Evolutionary conservation across 768 basidiomycete species (phyloP), one percentile per base, ranked within the genome.

Genomic region (Rhodotorula kratochvilovae): DNA sequence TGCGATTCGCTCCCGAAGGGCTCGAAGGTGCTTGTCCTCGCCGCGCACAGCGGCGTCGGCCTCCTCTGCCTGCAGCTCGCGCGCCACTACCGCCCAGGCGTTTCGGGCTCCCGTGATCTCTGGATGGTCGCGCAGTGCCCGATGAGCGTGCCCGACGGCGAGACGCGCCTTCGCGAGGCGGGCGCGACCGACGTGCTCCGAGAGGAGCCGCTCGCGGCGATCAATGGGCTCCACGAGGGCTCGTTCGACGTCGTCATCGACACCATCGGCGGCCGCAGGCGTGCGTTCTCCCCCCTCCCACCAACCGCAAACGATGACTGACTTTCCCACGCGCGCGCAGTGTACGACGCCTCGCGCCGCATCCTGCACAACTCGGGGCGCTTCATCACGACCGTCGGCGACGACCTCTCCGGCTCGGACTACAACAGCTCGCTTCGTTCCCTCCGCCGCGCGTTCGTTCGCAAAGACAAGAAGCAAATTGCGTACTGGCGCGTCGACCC

Each of bases 231-330:
- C 35, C 74, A 76, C 61, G 79, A 79, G 60, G 73, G 74, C 8
- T 70, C 65, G 33, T 79, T 77, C 63, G 77, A 78, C 33, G 75
- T 75, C 19, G 77, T 79, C 2, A 62, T 79, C 23, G 78, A 79
- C 65, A 77, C 76, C 21, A 69, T 76, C 15, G 79, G 76, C 31
- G 77, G 74, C 7, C 51, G 73, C 12, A 58, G 73, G 15, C 35
- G 69, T 74, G 53, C 54, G 73, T 70, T 25, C 36, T 12, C 2
- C 10, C n/a, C 54, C 7, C 31, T 58, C 23, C 48, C 23, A n/a
- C n/a, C n/a, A n/a, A n/a, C 21, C 43, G 1, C 33, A 17, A 12
- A 23, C 55, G 5, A 3, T 21, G 16, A 10, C 35, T 12, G 23
- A 16, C 42, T 35, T 56, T 39, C 48, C 36, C 39, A 3, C 12